phyloP scores from a whole-genome alignment of 1,139 yeast genomes.

The Wickerhamomyces sp. region DNA sequence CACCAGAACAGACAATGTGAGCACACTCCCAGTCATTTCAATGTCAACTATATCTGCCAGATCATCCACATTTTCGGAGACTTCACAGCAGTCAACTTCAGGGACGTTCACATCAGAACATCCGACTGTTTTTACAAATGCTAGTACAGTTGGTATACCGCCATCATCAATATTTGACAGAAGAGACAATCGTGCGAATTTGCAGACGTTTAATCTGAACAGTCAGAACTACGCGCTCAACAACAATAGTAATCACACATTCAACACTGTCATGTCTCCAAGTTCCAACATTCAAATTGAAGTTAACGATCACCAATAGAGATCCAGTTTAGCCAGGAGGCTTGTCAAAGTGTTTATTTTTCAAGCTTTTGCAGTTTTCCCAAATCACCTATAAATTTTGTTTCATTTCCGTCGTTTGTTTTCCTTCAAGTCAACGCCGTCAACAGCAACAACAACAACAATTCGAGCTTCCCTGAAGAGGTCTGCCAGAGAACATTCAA shows the following conservation, averaged over 20 bases:
- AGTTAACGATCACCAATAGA: too few species aligned
- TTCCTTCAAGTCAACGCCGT: too few species aligned
- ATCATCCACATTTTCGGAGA: slow-evolving; percentile 31
- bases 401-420: too few species aligned
- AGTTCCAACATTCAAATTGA: slow-evolving; percentile 1
- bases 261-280: slow-evolving; percentile 10
- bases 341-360: too few species aligned
- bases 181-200: slow-evolving; percentile 16
- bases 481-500: too few species aligned
- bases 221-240: slow-evolving; percentile 9
- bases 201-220: slow-evolving; percentile 6
- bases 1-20: slow-evolving; percentile 32
- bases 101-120: slow-evolving; percentile 33
- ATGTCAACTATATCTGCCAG: slow-evolving; percentile 39
- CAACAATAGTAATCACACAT: slow-evolving; percentile 13
- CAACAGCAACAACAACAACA: too few species aligned
- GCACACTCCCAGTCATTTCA: slow-evolving; percentile 50
- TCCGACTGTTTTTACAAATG: slow-evolving; percentile 52
- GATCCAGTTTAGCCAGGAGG: too few species aligned
- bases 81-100: slow-evolving; percentile 33
- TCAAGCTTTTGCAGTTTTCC: too few species aligned
- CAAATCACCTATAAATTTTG: too few species aligned
- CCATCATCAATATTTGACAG: slow-evolving; percentile 60
- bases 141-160: slow-evolving; percentile 59
- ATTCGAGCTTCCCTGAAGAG: too few species aligned